Evolutionary conservation across 2,329 filamentous ascomycete species (phyloP), one percentile per base, ranked within the genome.

Genomic region (Phialophora macrospora): DNA sequence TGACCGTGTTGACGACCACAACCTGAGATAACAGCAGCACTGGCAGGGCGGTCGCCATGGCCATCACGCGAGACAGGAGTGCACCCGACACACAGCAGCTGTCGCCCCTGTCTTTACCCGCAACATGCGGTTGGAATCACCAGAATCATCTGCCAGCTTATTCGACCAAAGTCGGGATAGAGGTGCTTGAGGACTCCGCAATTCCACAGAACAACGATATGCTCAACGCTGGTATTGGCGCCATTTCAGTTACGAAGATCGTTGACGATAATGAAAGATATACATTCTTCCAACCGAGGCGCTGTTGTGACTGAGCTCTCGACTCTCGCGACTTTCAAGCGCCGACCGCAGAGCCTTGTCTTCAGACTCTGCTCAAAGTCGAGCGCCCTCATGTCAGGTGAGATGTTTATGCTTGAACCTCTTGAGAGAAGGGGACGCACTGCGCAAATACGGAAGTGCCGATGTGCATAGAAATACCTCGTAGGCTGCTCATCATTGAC

Each of bases 11-110:
- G 20, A 26, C 22, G 48, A 28, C 48, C 48, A 26, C 48, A 51
- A 26, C 4, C 24, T 28, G 11, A 51, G 14, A 24, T 28, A 20
- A 14, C 20, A 51, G 20, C 22, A 17, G 24, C 14, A 5, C 24
- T 9, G 20, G 24, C 48, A 17, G 48, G 9, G 22, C 24, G 48
- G 48, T 51, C 48, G 6, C 24, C 20, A 26, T 28, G 48, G 48
- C 24, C 48, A 28, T 51, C 48, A 51, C 48, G 22, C 22, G 20
- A 51, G 20, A 51, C 48, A 51, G 14, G 48, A 51, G 20, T 26
- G 48, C 11, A 51, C 14, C 9, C 22, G 12, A 28, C 48, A 26
- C 20, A 14, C 48, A 24, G 48, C 48, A 51, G 48, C 22, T 51
- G 12, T 28, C 26, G 48, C 20, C 20, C 24, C 8, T 51, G 6